phyloP scores from a whole-genome alignment of 2,329 filamentous ascomycete species.

The Fusarium tupiense region DNA sequence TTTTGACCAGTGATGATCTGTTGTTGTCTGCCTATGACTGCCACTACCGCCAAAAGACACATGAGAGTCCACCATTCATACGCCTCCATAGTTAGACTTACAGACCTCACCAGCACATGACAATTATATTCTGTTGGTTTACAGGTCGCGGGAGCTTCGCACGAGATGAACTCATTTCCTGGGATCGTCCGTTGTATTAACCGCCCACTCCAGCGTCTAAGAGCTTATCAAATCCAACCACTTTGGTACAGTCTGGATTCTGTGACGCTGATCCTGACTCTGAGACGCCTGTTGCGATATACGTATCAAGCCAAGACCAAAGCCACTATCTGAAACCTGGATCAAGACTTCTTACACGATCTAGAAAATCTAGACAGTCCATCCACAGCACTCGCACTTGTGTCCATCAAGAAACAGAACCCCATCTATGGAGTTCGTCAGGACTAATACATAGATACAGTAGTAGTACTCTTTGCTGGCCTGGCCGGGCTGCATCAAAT shows the following conservation, averaged over 20 bases:
- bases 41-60: slow-evolving; percentile 6
- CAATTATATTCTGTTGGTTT: background rate
- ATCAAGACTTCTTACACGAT: background rate
- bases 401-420: background rate
- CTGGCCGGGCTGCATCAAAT: slow-evolving; percentile 22
- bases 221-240: background rate
- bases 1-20: background rate
- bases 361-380: background rate
- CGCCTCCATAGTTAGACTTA: background rate
- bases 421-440: background rate
- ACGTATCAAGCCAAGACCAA: slow-evolving; percentile 4
- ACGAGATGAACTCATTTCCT: slow-evolving; percentile 36
- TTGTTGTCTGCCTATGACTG: background rate
- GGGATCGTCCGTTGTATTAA: slow-evolving; percentile 19
- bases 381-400: background rate
- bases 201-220: slow-evolving; percentile 27
- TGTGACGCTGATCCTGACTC: slow-evolving; percentile 12
- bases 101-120: slow-evolving; percentile 12
- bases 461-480: background rate
- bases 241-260: background rate
- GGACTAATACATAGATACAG: background rate
- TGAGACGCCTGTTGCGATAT: slow-evolving; percentile 12
- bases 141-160: slow-evolving; percentile 1
- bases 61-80: slow-evolving; percentile 19
- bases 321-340: slow-evolving; percentile 12